These are phyloP conservation scores for Pythium sukuiense DNA, from an alignment of 352 stramenopile species.

Conservation along the genomic window DNA sequence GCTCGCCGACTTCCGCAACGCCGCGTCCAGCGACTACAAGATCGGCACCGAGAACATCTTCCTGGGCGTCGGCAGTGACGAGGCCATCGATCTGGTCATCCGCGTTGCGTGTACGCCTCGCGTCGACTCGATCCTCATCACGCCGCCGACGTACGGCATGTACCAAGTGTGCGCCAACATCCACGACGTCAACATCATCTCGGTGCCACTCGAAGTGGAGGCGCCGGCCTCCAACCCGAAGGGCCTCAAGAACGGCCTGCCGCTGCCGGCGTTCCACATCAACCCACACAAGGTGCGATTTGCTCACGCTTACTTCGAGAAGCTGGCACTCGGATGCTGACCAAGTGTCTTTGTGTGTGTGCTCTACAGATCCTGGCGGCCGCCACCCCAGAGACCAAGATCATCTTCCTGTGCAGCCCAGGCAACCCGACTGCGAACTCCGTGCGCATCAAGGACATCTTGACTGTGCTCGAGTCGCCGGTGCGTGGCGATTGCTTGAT, in stretches of 20 bases:
- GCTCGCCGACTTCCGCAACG: constrained; percentile 83
- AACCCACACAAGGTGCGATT: constrained; percentile 60
- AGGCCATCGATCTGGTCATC: constrained; percentile 98
- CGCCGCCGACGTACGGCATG: constrained; percentile 98
- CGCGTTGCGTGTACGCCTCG: constrained; percentile 95
- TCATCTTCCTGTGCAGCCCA: constrained; percentile 97
- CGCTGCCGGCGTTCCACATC: constrained; percentile 81
- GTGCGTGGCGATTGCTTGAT: constrained; percentile 30
- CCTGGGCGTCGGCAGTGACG: constrained; percentile 97
- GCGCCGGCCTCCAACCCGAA: constrained; percentile 54
- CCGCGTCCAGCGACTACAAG: constrained; percentile 42
- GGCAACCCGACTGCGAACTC: constrained; percentile 97
- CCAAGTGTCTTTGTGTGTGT: background rate
- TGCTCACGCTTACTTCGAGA: background rate
- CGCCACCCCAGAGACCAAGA: constrained; percentile 90
- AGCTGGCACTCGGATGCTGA: background rate
- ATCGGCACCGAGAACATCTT: constrained; percentile 94
- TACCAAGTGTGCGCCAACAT: constrained; percentile 99
- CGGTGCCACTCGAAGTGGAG: constrained; percentile 88
- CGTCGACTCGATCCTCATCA: constrained; percentile 94
- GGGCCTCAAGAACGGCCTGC: constrained; percentile 53
- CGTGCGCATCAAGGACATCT: constrained; percentile 89
- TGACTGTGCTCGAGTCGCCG: constrained; percentile 83
- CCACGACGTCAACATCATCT: constrained; percentile 95
- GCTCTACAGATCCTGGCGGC: constrained; percentile 83